Conservation (phyloP, 306 rosid species). For the Boehmeria nivea region DNA sequence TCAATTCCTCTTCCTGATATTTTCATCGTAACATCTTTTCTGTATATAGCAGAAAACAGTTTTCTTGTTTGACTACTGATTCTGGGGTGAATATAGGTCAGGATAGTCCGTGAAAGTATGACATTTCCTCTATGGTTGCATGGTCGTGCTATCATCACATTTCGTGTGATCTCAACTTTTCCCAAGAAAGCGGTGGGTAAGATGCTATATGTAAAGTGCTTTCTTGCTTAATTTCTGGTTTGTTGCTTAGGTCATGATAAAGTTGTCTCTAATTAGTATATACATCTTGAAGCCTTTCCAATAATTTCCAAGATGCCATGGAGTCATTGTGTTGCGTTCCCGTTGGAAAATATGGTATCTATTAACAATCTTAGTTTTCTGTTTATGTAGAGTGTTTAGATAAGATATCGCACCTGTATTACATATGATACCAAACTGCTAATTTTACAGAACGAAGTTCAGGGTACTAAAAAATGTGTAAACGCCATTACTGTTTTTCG, state of each 20-base stretch:
- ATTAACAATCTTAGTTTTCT: too few species aligned
- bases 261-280: too few species aligned
- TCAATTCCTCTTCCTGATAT: background rate
- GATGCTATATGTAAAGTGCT: slow-evolving; percentile 36
- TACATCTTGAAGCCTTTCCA: too few species aligned
- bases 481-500: background rate
- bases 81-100: slow-evolving; percentile 41
- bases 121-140: slow-evolving; percentile 87
- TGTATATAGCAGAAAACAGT: too few species aligned
- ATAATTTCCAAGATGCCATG: too few species aligned
- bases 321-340: too few species aligned
- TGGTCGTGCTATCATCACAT: slow-evolving; percentile 70
- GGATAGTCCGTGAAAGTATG: slow-evolving; percentile 87
- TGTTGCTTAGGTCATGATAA: background rate
- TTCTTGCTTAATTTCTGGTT: background rate
- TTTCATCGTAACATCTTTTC: background rate
- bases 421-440: too few species aligned
- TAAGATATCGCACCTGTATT: too few species aligned
- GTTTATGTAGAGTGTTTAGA: too few species aligned
- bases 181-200: slow-evolving; percentile 96
- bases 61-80: slow-evolving; percentile 14
- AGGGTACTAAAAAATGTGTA: background rate
- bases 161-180: slow-evolving; percentile 56
- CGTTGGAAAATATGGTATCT: too few species aligned
- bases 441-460: background rate